Base-by-base conservation (phyloP, 2,329 filamentous ascomycete species). In the Didymella lethalis region DNA sequence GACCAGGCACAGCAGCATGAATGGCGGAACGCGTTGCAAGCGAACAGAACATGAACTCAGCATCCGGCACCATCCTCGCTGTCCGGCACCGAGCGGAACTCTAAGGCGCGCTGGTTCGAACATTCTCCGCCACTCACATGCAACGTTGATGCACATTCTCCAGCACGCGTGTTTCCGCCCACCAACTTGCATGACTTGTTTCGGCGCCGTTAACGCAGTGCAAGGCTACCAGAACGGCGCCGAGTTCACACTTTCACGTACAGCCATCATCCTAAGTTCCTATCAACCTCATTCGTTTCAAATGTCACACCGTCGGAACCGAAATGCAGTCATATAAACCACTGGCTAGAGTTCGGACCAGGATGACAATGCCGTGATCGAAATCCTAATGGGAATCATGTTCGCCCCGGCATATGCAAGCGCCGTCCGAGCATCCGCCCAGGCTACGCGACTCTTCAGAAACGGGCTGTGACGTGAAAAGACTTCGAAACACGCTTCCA, bases 231-330 rank as follows among this genome's bases (percentile, higher is more conserved):
- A 60, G 68, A 67, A 64, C 61, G 50, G 64, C 64, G 64, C 62
- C 46, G 56, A 49, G 48, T 53, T 44, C 23, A 29, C 60, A 59
- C 36, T 44, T 54, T 51, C 31, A 53, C 60, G 41, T 48, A 65
- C 57, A 58, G 49, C 63, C 59, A 64, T 57, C 53, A 64, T 64
- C 63, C 67, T 63, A 64, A 68, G 3, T 18, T 18, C 18, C 18
- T 18, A 18, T 18, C 65, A 64, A 56, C 63, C 32, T 36, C 34
- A n/a, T 49, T 23, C 65, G 67, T 72, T 71, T 71, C 71, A 72
- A 65, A 65, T 57, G 66, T 68, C 62, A 65, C 63, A 72, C 64
- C 62, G 45, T 66, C 64, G 59, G 69, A 64, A 63, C 57, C 57
- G 58, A 40, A 59, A 49, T 66, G 65, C 60, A 64, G 50, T 50